A percentile compares a stretch with the other conserved stretches of the same genome.
These are phyloP conservation scores for Oidiodendron maius DNA, from an alignment of 495 filamentous ascomycete genomes.

Conservation along the genomic window DNA sequence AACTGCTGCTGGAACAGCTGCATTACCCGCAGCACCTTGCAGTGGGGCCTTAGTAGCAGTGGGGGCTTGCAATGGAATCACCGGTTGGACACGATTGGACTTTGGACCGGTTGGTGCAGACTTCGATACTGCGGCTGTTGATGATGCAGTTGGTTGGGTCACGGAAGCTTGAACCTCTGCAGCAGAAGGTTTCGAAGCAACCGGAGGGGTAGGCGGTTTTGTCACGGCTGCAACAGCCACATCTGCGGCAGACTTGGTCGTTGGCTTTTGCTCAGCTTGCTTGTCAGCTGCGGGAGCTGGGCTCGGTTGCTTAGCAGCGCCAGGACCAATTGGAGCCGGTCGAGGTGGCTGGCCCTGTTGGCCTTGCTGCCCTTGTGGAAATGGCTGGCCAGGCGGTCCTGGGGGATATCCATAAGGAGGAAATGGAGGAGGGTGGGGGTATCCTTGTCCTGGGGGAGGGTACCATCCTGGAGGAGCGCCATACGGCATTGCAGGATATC, in stretches of 20 bases:
- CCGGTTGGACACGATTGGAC: slow-evolving; percentile 62
- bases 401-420: slow-evolving; percentile 36
- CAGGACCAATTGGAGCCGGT: slow-evolving; percentile 49
- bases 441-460: slow-evolving; percentile 73
- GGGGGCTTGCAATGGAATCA: slow-evolving; percentile 45
- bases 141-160: slow-evolving; percentile 29
- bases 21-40: slow-evolving; percentile 26
- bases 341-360: slow-evolving; percentile 33
- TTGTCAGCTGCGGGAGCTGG: slow-evolving; percentile 25
- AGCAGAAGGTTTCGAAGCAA: slow-evolving; percentile 58
- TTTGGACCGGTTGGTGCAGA: slow-evolving; percentile 57
- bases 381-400: slow-evolving; percentile 47
- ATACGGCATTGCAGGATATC: slow-evolving; percentile 52
- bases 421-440: slow-evolving; percentile 49
- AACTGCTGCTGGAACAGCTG: slow-evolving; percentile 24
- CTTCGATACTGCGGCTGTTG: slow-evolving; percentile 31
- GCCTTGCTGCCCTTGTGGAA: slow-evolving; percentile 25
- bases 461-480: slow-evolving; percentile 73
- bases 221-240: slow-evolving; percentile 9
- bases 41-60: slow-evolving; percentile 9
- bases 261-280: slow-evolving; percentile 21
- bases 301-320: slow-evolving; percentile 38
- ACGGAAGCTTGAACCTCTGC: slow-evolving; percentile 47
- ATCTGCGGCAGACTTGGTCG: slow-evolving; percentile 23
- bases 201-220: slow-evolving; percentile 45